Base-by-base conservation (phyloP, 192 early-diverging fungal species). In the Umbelopsis ramanniana region DNA sequence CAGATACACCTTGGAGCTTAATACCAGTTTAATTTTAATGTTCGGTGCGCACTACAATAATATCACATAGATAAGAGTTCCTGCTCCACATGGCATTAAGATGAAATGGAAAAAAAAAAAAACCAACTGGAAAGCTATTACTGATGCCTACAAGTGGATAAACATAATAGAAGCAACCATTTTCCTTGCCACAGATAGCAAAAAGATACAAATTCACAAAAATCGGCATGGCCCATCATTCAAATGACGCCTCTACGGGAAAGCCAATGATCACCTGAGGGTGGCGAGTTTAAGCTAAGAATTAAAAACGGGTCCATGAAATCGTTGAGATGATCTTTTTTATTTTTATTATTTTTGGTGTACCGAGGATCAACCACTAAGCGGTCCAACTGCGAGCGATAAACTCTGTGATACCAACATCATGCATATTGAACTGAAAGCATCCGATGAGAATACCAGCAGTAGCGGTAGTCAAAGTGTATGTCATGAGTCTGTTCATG, bases 401-500 rank as follows among this genome's bases (percentile, higher is more conserved):
- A 76, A 95, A 86, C 77, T 93, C 93, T 45, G 96, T 97, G 72
- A 99, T 85, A 26, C 97, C 96, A 71, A 99, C 86, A 68, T 99
- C 97, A 38, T 94, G 90, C 23, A 96, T 96, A 84, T 99, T 99
- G 89, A 99, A 93, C 70, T 92, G 83, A 87, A 93, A 99, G 74
- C 89, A 92, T 33, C 94, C 96, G 76, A 94, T 89, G 77, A 97
- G 77, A 14, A 87, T 77, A 72, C 92, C 79, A 0, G 90, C 86
- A 7, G 97, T 97, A 50, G 86, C 79, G 17, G 79, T 78, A 35
- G 89, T 88, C 40, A 96, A 84, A 66, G 85, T 76, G 84, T 88
- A 93, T 70, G 67, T 86, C 37, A 84, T 68, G 71, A 93, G 71
- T 47, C 85, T 87, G 87, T 90, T 82, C 37, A 92, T 50, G 4